Base-by-base conservation (phyloP, 1,284 basidiomycete genomes). In the Melampsora larici-populina region DNA sequence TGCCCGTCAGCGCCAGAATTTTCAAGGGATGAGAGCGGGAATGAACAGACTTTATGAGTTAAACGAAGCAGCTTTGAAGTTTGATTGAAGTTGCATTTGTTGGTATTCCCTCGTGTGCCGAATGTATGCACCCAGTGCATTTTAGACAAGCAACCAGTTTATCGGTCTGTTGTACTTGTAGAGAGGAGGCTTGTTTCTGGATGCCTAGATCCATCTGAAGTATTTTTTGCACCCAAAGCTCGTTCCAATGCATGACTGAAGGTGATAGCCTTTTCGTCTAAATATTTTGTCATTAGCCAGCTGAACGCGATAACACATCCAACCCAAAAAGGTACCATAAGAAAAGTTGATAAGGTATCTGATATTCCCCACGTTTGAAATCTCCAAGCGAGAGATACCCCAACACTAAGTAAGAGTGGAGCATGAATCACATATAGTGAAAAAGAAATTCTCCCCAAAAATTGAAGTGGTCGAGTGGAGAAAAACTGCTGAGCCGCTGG, bases 401-500 rank as follows among this genome's bases (percentile, higher is more conserved):
- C 55, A 58, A 24, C 6, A 58, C 9, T 58, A n/a, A 58, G 15
- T 15, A n/a, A 58, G 55, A 58, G 13, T 11, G 55, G 55, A 6
- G n/a, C 55, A 58, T 58, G 55, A 58, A 58, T 58, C 55, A 58
- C 55, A 58, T 58, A 58, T 29, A 58, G 26, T 24, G 18, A 17
- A 58, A 58, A 58, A n/a, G 55, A 58, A 15, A 55, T 55, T 24
- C 24, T 55, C 2, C 51, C 51, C 51, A 55, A 55, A 24, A 55
- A 55, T 55, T 58, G 18, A 58, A 58, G 21, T 58, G 21, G 55
- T 15, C 26, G 18, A 24, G 55, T 58, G n/a, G 55, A 55, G 15
- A 55, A 55, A 15, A 55, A 6, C 24, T 15, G 18, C 15, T 24
- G 3, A 24, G 24, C 51, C 3, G 51, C 24, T 5, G 51, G 51